Evolutionary conservation across 352 stramenopile genomes (phyloP).

Genomic region (Aphanomyces cochlioides): DNA sequence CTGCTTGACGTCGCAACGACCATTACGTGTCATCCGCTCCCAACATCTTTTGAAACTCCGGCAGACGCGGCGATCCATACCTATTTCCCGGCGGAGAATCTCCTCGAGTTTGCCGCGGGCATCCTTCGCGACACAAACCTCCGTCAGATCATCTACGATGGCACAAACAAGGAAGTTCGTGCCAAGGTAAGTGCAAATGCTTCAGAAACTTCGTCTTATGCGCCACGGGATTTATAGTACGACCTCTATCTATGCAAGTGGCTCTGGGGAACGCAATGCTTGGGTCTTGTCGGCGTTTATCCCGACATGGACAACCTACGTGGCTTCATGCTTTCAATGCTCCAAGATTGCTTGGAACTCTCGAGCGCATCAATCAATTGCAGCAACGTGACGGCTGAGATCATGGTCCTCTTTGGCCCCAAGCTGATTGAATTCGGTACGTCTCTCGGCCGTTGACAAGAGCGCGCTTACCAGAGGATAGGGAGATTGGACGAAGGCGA

Average conservation of each 20-base stretch:
- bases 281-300: constrained; percentile 33
- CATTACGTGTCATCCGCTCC: constrained; percentile 9
- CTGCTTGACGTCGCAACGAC: constrained; percentile 14
- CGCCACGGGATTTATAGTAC: constrained; percentile 40
- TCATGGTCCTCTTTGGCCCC: constrained; percentile 66
- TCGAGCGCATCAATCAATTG: constrained; percentile 48
- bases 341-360: constrained; percentile 48
- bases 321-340: constrained; percentile 40
- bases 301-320: constrained; percentile 46
- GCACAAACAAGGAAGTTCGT: constrained; percentile 50
- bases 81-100: constrained; percentile 43
- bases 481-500: constrained; percentile 44
- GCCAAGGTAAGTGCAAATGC: constrained; percentile 41
- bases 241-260: constrained; percentile 66
- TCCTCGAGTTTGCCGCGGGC: constrained; percentile 51
- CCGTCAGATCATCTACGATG: constrained; percentile 42
- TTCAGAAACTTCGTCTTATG: not conserved
- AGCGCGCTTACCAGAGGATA: not conserved
- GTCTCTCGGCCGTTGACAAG: not conserved
- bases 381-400: constrained; percentile 54
- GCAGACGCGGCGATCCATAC: not conserved
- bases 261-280: constrained; percentile 60
- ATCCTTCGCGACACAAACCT: constrained; percentile 48
- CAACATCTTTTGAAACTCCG: not conserved
- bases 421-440: constrained; percentile 44